Conservation (phyloP, 2,329 filamentous ascomycete species). For the Thyridium curvatum region DNA sequence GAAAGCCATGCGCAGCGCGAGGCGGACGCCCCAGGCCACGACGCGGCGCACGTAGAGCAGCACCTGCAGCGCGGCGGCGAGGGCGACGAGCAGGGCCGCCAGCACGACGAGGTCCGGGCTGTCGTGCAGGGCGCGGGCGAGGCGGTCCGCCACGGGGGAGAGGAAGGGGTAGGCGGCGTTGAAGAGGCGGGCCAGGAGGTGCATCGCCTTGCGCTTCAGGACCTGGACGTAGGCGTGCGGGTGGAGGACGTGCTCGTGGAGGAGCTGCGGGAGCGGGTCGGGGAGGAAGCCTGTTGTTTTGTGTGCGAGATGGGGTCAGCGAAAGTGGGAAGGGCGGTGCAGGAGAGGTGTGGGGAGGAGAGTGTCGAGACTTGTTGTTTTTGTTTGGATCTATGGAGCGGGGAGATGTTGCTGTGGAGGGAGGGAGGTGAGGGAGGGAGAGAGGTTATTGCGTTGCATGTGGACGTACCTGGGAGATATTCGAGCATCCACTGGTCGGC, state of each 20-base stretch:
- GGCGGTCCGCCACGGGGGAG: slow-evolving; percentile 34
- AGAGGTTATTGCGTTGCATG: slow-evolving; percentile 1
- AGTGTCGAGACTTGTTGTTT: no score
- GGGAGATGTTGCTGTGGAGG: no score
- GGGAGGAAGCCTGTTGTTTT: slow-evolving; percentile 23
- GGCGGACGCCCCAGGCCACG: slow-evolving; percentile 69
- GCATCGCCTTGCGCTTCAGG: slow-evolving; percentile 21
- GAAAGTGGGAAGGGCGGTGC: no score
- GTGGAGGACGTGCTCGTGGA: slow-evolving; percentile 41
- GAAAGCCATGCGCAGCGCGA: slow-evolving; percentile 57
- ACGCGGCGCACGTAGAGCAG: slow-evolving; percentile 65
- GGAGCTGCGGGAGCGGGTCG: slow-evolving; percentile 33
- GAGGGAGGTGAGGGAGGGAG: no score
- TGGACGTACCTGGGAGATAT: not conserved
- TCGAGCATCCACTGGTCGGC: not conserved
- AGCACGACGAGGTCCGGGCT: slow-evolving; percentile 36
- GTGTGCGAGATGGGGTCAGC: slow-evolving; percentile 2
- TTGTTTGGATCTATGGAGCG: no score
- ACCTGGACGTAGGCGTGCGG: slow-evolving; percentile 37
- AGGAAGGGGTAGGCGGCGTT: slow-evolving; percentile 29
- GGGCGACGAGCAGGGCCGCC: slow-evolving; percentile 43
- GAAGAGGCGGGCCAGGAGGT: slow-evolving; percentile 18
- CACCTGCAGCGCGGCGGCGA: slow-evolving; percentile 58
- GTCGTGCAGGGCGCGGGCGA: slow-evolving; percentile 26
- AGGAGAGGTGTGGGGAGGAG: no score